A percentile compares a stretch with the other conserved stretches of the same genome.
Evolutionary conservation across 768 basidiomycete species (phyloP).

Genomic region (Auriscalpium microsporum): DNA sequence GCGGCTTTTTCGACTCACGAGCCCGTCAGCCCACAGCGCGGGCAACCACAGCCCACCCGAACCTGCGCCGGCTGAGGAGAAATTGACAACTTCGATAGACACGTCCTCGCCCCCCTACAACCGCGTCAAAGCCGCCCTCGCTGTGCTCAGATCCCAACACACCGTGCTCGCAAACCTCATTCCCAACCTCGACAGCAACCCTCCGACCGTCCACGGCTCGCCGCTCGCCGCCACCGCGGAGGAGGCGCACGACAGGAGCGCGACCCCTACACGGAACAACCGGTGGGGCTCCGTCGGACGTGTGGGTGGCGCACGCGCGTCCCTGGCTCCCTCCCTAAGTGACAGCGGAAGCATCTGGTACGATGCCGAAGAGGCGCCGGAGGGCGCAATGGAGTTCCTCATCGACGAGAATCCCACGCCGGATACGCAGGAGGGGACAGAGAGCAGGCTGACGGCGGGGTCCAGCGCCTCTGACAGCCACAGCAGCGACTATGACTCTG

Average conservation of each 20-base stretch:
- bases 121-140: slow-evolving; percentile 39
- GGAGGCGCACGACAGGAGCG: slow-evolving; percentile 31
- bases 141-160: slow-evolving; percentile 54
- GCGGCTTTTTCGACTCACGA: not conserved
- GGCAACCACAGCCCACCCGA: not conserved
- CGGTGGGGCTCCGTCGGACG: slow-evolving; percentile 7
- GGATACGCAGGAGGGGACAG: slow-evolving; percentile 18
- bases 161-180: slow-evolving; percentile 34
- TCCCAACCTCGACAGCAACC: slow-evolving; percentile 16
- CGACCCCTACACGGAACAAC: slow-evolving; percentile 11
- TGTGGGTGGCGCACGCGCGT: slow-evolving; percentile 12
- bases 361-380: slow-evolving; percentile 55
- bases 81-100: slow-evolving; percentile 8
- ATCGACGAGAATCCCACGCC: slow-evolving; percentile 26
- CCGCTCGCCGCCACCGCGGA: slow-evolving; percentile 40
- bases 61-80: slow-evolving; percentile 1
- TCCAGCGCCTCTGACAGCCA: slow-evolving; percentile 39
- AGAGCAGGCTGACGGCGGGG: slow-evolving; percentile 27
- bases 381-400: slow-evolving; percentile 65
- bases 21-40: slow-evolving; percentile 3
- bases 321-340: slow-evolving; percentile 20
- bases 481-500: slow-evolving; percentile 46
- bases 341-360: slow-evolving; percentile 53
- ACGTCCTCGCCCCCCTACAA: slow-evolving; percentile 24
- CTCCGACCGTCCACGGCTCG: slow-evolving; percentile 19